Evolutionary conservation across 805 yeast species (phyloP), one percentile per base, ranked within the genome.

Genomic region (Yarrowia osloensis): DNA sequence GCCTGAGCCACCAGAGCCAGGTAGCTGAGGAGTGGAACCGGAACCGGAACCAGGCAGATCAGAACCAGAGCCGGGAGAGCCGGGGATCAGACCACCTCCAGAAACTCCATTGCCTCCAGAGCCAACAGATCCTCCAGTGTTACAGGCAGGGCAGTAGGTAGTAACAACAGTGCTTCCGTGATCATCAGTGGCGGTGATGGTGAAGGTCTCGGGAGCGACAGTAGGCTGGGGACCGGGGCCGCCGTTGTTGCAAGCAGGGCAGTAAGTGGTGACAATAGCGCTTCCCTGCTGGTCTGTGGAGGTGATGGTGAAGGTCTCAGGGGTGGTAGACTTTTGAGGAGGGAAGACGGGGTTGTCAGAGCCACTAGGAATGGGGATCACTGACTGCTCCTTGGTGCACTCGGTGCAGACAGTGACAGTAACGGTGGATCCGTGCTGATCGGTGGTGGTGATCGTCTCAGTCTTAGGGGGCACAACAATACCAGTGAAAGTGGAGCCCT

Each of bases 361-460:
- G 8, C 50, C 31, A 7, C 11, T 17, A 22, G 50, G 31, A 17
- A 26, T 5, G 11, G 46, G 15, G 21, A 40, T 19, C 42, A 7
- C 22, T 7, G 42, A 11, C 6, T n/a, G 42, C 49, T 42, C 49
- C 50, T 46, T 15, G 50, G 35, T n/a, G 44, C 61, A 35, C 24
- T 24, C 44, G 21, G 44, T 26, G 29, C 46, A 35, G 44, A 35
- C 33, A 17, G 61, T 35, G 24, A 54, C 61, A 11, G 22, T 35
- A 33, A 54, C 24, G 22, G 44, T 54, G 13, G 61, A 54, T 9
- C 61, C 61, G 8, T 35, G 35, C 46, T 24, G 4, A 28, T 54
- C 62, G 7, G 62, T 54, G 62, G 62, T 37, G 26, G 46, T 37
- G 47, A 54, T 37, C 3, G 62, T 54, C 62, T 54, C 47, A 12